Conservation (phyloP, 306 rosid genomes). For the Vicia faba region DNA sequence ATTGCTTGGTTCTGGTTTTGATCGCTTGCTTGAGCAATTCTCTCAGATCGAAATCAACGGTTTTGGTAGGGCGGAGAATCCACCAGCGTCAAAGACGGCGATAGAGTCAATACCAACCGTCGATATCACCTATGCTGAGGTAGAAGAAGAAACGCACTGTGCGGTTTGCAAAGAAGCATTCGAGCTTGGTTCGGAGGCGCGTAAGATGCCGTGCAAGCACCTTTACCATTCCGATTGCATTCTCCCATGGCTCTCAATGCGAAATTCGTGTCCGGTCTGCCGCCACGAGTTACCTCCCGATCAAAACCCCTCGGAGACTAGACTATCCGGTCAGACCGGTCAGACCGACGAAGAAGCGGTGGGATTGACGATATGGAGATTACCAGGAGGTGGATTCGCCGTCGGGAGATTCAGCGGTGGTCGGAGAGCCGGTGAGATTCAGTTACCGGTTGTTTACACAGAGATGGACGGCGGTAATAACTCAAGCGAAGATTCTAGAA, state of each 20-base stretch:
- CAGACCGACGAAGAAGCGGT: constrained; percentile 61
- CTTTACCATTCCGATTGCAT: constrained; percentile 89
- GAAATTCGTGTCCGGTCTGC: constrained; percentile 93
- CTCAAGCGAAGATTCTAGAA: constrained; percentile 51
- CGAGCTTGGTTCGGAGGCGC: constrained; percentile 70
- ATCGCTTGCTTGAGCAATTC: constrained; percentile 76
- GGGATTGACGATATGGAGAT: constrained; percentile 88
- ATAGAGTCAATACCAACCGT: constrained; percentile 83
- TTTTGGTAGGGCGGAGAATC: constrained; percentile 71
- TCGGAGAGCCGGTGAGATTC: constrained; percentile 54
- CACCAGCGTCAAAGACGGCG: constrained; percentile 82
- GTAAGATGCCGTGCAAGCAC: constrained; percentile 95
- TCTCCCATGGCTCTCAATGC: constrained; percentile 83
- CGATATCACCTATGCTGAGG: constrained; percentile 54
- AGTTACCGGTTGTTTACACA: constrained; percentile 76
- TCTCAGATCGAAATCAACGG: constrained; percentile 81
- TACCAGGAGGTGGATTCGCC: constrained; percentile 86
- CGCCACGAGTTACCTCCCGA: constrained; percentile 84
- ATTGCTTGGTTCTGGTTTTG: constrained; percentile 77
- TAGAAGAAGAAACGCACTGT: constrained; percentile 72
- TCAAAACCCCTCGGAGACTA: constrained; percentile 24
- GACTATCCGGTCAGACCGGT: constrained; percentile 35
- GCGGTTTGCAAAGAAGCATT: constrained; percentile 88
- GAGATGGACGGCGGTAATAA: constrained; percentile 75
- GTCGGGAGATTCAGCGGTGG: constrained; percentile 81